Conservation (phyloP, 2,329 filamentous ascomycete species). For the Hypoxylon sp. region DNA sequence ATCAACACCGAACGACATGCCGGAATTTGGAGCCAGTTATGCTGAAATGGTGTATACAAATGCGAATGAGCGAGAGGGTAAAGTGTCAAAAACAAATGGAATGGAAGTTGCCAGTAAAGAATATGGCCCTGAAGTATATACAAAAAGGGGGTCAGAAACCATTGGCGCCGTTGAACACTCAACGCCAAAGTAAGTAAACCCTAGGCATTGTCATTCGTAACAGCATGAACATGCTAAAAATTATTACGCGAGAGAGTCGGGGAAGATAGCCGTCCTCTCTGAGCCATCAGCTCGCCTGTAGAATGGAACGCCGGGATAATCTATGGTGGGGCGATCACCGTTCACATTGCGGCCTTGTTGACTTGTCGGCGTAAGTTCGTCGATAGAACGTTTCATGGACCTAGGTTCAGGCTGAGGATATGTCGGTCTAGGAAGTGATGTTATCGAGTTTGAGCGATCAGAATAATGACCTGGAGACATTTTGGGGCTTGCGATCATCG, state of each 20-base stretch:
- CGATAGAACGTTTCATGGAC: constrained; percentile 48
- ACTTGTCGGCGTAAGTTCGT: constrained; percentile 46
- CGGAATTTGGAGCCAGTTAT: constrained; percentile 17
- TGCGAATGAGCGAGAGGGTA: constrained; percentile 30
- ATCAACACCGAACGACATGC: constrained; percentile 17
- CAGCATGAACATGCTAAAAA: constrained; percentile 41
- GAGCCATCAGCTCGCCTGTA: constrained; percentile 50
- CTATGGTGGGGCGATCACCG: constrained; percentile 46
- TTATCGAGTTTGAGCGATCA: constrained; percentile 44
- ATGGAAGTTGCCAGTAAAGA: constrained; percentile 20
- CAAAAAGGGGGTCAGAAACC: constrained; percentile 26
- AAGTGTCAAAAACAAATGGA: constrained; percentile 22
- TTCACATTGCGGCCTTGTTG: constrained; percentile 49
- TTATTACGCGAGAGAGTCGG: constrained; percentile 35
- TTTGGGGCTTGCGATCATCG: constrained; percentile 46
- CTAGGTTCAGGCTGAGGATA: constrained; percentile 47
- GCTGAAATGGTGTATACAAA: constrained; percentile 33
- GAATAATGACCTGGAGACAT: constrained; percentile 43
- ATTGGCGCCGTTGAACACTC: constrained; percentile 31
- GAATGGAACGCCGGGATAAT: constrained; percentile 36
- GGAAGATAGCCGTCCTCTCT: constrained; percentile 35
- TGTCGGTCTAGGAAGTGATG: constrained; percentile 41
- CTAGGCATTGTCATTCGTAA: constrained; percentile 35
- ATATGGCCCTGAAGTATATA: constrained; percentile 32
- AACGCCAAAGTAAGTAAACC: constrained; percentile 36